Evolutionary conservation across 1,139 yeast species (phyloP), one percentile per base, ranked within the genome.

Genomic region (Keqinozyma sinolaborantium): DNA sequence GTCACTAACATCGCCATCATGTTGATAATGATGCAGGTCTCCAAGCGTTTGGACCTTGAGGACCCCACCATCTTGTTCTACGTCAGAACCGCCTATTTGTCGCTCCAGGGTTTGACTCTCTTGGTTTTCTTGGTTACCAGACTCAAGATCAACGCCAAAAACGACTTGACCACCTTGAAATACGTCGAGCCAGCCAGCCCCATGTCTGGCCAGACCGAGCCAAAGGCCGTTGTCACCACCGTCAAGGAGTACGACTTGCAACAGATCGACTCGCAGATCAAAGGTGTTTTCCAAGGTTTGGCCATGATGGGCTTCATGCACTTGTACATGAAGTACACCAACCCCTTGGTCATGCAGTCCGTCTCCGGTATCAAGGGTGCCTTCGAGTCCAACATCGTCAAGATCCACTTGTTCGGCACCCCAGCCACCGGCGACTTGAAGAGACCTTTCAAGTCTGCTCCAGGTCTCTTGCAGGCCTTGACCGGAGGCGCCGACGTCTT

Each of bases 281-380:
- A 84, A 66, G 73, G 95, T 44, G 77, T 88, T 45, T 81, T 83
- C 73, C 84, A 94, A 46, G 86, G 95, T 42, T 62, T 88, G 51
- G 97, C 95, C 53, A 90, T 94, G 97, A 90, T 94, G 94, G 96
- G 83, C 21, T 85, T 92, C 79, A 90, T 92, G 97, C 98, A 92
- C 65, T 53, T 92, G 42, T 92, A 92, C 79, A 82, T 94, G 95
- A 85, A 88, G 67, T 94, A 87, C 76, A 87, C 97, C 61, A 90
- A 92, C 69, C 99, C 98, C 39, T 78, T 92, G 60, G 79, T 94
- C 49, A 85, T 92, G 87, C 98, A 92, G 71, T 81, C 92, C 41
- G 75, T 94, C 50, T 78, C 95, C 34, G 92, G 97, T 32, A 70
- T 94, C 51, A 92, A 92, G 76, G 68, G 83, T 47, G 96, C 95